A percentile compares a stretch with the other conserved stretches of the same genome.
These are phyloP conservation scores for Malassezia japonica DNA, from an alignment of 1,284 basidiomycete genomes.

Conservation along the genomic window DNA sequence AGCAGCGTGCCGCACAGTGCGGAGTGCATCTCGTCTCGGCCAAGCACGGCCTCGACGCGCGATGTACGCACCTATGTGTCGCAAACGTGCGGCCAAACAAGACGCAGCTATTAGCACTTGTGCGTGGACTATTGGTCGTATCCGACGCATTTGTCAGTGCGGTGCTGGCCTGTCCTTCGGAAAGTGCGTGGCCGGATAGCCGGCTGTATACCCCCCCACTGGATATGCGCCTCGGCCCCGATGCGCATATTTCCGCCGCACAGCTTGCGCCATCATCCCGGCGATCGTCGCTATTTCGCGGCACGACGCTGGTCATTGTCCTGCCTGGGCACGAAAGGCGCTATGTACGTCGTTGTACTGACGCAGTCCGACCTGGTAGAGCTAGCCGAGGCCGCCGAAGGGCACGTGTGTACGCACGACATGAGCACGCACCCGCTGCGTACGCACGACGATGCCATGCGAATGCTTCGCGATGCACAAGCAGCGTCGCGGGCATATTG, in stretches of 20 bases:
- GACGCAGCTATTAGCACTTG: slow-evolving; percentile 13
- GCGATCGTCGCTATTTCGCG: slow-evolving; percentile 2
- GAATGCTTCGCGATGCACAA: background rate
- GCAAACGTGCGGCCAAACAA: slow-evolving; percentile 8
- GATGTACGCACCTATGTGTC: slow-evolving; percentile 9
- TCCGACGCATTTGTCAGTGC: background rate
- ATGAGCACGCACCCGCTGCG: background rate
- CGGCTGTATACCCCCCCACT: background rate
- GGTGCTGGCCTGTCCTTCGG: background rate
- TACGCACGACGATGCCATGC: background rate
- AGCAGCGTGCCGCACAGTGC: background rate
- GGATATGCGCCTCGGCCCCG: slow-evolving; percentile 2
- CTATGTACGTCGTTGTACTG: background rate
- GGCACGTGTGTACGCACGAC: slow-evolving; percentile 5
- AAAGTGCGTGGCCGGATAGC: background rate
- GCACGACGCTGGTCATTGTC: background rate
- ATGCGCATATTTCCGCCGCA: background rate
- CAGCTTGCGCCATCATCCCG: background rate
- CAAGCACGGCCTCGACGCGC: background rate
- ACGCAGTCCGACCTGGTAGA: slow-evolving; percentile 7
- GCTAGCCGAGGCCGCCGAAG: slow-evolving; percentile 10
- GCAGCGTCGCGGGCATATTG: background rate
- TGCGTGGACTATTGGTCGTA: slow-evolving; percentile 7
- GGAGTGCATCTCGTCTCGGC: slow-evolving; percentile 8
- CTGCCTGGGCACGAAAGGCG: background rate